Evolutionary conservation across 441 rosid species (phyloP).

Genomic region (Bruguiera hainesii): DNA sequence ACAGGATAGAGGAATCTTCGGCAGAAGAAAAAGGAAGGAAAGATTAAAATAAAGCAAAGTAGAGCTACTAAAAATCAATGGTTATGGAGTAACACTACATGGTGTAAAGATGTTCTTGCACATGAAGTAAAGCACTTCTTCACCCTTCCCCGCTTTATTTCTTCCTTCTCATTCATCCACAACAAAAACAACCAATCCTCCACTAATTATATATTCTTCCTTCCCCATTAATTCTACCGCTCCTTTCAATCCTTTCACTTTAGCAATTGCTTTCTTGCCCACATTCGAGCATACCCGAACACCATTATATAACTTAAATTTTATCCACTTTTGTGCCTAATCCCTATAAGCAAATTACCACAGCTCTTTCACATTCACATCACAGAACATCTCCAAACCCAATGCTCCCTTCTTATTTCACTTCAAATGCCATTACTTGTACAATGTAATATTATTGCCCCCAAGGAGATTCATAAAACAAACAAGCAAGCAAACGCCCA

Average conservation of each 20-base stretch:
- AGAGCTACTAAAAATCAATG: neutral
- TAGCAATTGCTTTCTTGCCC: slow-evolving; percentile 1
- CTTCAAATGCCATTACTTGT: neutral
- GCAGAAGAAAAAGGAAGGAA: neutral
- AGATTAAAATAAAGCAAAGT: slow-evolving; percentile 6
- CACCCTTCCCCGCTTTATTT: neutral
- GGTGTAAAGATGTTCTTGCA: slow-evolving; percentile 26
- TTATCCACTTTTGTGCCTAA: neutral
- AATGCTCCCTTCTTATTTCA: neutral
- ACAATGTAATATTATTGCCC: neutral
- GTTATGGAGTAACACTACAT: neutral
- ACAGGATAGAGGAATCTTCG: slow-evolving; percentile 25
- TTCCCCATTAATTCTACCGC: neutral
- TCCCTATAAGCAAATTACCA: neutral
- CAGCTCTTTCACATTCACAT: neutral
- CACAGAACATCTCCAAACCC: neutral
- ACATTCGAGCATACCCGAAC: neutral
- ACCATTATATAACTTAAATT: too few species aligned
- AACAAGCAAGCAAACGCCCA: too few species aligned
- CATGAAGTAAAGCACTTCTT: slow-evolving; percentile 31
- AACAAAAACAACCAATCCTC: neutral
- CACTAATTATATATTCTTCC: neutral
- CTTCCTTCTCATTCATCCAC: slow-evolving; percentile 6
- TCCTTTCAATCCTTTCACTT: neutral
- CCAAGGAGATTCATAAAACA: too few species aligned